A percentile compares a stretch with the other conserved stretches of the same genome.
Evolutionary conservation across 176 grass and related monocot genomes (phyloP).

Genomic region (Areca catechu): DNA sequence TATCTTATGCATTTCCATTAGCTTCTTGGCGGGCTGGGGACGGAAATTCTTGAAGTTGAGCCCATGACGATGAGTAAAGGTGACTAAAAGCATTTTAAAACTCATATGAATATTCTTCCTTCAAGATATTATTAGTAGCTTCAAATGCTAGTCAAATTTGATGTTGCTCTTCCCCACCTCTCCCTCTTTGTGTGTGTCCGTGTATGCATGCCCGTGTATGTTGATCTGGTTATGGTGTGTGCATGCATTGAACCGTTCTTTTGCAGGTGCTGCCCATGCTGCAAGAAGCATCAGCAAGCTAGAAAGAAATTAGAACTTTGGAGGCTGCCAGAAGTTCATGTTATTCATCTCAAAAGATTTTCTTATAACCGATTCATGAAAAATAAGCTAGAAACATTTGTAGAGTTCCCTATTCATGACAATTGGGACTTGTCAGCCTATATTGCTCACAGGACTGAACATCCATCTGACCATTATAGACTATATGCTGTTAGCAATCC

Average conservation of each 20-base stretch:
- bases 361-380: conserved; percentile 71
- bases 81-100: too few relatives aligned
- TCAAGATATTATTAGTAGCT: too few relatives aligned
- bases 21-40: too few relatives aligned
- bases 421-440: conserved; percentile 65
- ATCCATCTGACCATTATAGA: conserved; percentile 34
- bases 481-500: conserved; percentile 84
- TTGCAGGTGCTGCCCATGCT: conserved; percentile 80
- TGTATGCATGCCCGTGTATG: too few relatives aligned
- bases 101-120: too few relatives aligned
- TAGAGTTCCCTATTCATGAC: conserved; percentile 77
- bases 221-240: too few relatives aligned
- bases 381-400: conserved; percentile 85
- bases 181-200: too few relatives aligned
- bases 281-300: conserved; percentile 84
- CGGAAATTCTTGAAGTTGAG: too few relatives aligned
- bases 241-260: not conserved
- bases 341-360: conserved; percentile 95
- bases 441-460: conserved; percentile 30
- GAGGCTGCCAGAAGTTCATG: conserved; percentile 80
- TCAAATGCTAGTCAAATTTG: too few relatives aligned
- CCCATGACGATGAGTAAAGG: too few relatives aligned
- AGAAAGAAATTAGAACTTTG: conserved; percentile 95
- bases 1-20: too few relatives aligned
- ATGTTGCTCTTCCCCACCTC: too few relatives aligned